Conservation (phyloP, 2,329 filamentous ascomycete species). For the Ciborinia camelliae region DNA sequence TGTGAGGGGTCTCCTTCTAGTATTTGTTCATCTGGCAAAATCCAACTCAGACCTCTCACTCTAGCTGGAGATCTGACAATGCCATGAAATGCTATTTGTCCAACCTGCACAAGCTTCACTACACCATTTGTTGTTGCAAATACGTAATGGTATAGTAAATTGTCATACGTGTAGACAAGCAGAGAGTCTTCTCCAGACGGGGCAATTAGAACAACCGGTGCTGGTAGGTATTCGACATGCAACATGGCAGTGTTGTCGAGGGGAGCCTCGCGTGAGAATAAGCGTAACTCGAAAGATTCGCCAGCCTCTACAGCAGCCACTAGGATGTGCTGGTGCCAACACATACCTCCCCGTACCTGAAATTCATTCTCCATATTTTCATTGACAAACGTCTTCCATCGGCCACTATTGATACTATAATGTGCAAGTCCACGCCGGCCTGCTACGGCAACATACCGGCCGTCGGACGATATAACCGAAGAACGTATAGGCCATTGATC, state of each 20-base stretch:
- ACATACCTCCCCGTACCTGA: conserved; percentile 91
- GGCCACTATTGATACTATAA: conserved; percentile 89
- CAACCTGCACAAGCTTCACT: conserved; percentile 83
- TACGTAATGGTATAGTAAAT: conserved; percentile 90
- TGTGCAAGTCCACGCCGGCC: conserved; percentile 87
- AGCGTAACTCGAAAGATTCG: conserved; percentile 77
- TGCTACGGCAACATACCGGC: conserved; percentile 94
- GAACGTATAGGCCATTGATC: conserved; percentile 92
- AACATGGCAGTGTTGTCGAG: conserved; percentile 71
- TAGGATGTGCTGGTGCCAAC: conserved; percentile 95
- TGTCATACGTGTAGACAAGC: conserved; percentile 95
- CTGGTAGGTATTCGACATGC: conserved; percentile 72
- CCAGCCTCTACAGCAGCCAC: conserved; percentile 90
- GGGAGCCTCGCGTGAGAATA: conserved; percentile 83
- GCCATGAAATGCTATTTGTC: conserved; percentile 94
- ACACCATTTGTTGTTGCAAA: conserved; percentile 69
- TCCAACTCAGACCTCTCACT: conserved; percentile 92
- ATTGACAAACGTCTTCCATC: conserved; percentile 93
- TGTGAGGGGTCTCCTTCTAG: conserved; percentile 90
- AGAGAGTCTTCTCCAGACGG: conserved; percentile 91
- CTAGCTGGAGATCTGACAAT: conserved; percentile 91
- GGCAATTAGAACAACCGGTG: conserved; percentile 85
- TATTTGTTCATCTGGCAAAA: conserved; percentile 85
- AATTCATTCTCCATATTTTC: conserved; percentile 83
- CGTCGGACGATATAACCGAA: conserved; percentile 85